Conservation (phyloP, 1,284 basidiomycete species). For the Pulveroboletus sp. region DNA sequence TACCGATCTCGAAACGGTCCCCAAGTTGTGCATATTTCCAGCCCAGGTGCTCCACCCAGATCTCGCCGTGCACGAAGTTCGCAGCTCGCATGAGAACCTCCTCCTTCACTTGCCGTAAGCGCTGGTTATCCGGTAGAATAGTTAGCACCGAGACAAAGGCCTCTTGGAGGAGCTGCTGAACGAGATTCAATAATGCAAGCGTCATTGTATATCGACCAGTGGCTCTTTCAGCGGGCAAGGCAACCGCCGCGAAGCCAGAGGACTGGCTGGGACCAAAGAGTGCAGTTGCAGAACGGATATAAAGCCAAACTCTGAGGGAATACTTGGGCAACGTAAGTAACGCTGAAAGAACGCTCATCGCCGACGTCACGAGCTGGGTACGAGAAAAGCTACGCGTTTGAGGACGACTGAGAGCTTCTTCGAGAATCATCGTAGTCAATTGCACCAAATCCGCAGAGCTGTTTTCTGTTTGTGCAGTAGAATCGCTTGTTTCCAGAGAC, state of each 20-base stretch:
- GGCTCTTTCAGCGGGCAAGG: constrained; percentile 70
- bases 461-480: constrained; percentile 24
- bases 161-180: constrained; percentile 75
- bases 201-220: constrained; percentile 81
- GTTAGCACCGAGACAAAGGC: constrained; percentile 58
- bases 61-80: constrained; percentile 77
- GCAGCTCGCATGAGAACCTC: constrained; percentile 78
- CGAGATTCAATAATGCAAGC: constrained; percentile 72
- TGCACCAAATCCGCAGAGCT: constrained; percentile 62
- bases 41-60: constrained; percentile 81
- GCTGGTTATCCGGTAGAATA: constrained; percentile 55
- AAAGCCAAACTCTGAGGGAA: constrained; percentile 83
- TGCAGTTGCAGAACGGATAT: constrained; percentile 73
- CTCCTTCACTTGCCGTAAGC: constrained; percentile 72
- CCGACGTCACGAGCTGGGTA: constrained; percentile 73
- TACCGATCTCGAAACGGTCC: constrained; percentile 80
- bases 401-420: constrained; percentile 69
- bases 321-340: constrained; percentile 74
- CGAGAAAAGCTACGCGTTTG: constrained; percentile 50
- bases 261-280: constrained; percentile 67
- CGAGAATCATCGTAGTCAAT: constrained; percentile 81
- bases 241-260: constrained; percentile 59
- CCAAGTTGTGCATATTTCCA: constrained; percentile 82
- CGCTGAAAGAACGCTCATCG: constrained; percentile 77
- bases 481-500: constrained; percentile 52